Percentiles rank a stretch among this genome's conserved stretches.
Evolutionary conservation across 164 flowering plant species (phyloP).

Genomic region (Dillenia turbinata): DNA sequence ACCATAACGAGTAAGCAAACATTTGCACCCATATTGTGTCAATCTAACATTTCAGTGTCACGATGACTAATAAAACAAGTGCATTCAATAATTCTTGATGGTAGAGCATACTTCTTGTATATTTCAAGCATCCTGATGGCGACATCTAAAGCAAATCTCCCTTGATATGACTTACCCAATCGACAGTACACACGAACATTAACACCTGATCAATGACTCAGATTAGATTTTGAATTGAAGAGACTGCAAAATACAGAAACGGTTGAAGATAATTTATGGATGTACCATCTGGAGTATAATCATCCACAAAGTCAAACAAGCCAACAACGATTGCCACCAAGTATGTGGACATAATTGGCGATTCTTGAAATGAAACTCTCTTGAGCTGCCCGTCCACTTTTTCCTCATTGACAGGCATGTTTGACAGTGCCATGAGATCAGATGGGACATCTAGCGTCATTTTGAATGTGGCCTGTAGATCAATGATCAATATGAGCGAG

Average conservation of each 20-base stretch:
- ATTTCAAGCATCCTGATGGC: conserved; percentile 85
- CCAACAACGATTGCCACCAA: conserved; percentile 94
- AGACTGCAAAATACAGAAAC: background rate
- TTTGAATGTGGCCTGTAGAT: conserved; percentile 85
- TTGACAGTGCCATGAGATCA: conserved; percentile 80
- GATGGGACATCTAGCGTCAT: conserved; percentile 79
- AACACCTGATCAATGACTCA: conserved; percentile 41
- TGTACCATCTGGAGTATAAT: conserved; percentile 78
- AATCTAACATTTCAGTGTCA: background rate
- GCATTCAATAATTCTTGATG: background rate
- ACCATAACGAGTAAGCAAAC: background rate
- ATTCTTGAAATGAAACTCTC: conserved; percentile 67
- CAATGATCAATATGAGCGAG: background rate
- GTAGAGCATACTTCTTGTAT: conserved; percentile 55
- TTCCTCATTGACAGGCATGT: conserved; percentile 86
- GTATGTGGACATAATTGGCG: conserved; percentile 97
- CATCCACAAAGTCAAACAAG: conserved; percentile 90
- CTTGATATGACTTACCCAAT: conserved; percentile 82
- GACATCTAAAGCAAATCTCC: conserved; percentile 87
- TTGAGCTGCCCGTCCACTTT: conserved; percentile 56
- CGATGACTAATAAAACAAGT: background rate
- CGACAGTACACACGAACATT: conserved; percentile 87
- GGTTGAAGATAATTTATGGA: background rate
- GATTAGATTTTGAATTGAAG: background rate
- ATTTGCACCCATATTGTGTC: background rate